Conservation (phyloP, 192 early-diverging fungal genomes). For the Entophlyctis helioformis region DNA sequence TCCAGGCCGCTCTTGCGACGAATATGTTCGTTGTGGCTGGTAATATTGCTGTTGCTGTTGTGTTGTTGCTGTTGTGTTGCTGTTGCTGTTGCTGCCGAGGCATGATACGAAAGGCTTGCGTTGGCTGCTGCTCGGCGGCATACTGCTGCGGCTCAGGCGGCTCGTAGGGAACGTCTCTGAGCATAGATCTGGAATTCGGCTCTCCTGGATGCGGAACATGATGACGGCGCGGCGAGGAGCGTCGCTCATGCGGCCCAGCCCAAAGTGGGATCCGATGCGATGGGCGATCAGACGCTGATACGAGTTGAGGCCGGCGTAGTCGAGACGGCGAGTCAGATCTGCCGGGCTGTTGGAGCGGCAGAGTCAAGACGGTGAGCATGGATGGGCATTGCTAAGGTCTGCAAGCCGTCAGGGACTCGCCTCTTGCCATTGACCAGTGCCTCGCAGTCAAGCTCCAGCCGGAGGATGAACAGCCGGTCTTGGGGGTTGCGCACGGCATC, state of each 20-base stretch:
- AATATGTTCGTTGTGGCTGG: constrained; percentile 26
- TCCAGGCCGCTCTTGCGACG: constrained; percentile 25
- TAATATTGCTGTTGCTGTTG: constrained; percentile 2
- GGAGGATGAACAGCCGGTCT: constrained; percentile 57
- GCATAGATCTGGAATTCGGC: constrained; percentile 44
- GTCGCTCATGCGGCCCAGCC: constrained; percentile 49
- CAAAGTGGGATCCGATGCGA: constrained; percentile 56
- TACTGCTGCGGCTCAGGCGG: neutral
- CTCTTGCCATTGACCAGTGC: constrained; percentile 41
- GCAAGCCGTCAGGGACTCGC: constrained; percentile 21
- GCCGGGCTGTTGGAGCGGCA: constrained; percentile 14
- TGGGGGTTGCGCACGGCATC: constrained; percentile 46
- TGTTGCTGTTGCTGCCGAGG: neutral
- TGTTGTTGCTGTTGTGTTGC: constrained; percentile 4
- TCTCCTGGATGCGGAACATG: constrained; percentile 44
- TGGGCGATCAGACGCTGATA: constrained; percentile 67
- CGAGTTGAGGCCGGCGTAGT: constrained; percentile 57
- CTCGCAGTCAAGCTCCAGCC: constrained; percentile 52
- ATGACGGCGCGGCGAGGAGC: constrained; percentile 34
- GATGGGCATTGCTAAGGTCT: neutral
- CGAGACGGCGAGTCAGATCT: constrained; percentile 39
- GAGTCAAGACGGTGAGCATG: constrained; percentile 1
- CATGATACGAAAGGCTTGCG: neutral
- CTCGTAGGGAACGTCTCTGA: neutral
- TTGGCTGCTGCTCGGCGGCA: neutral